Base-by-base conservation (phyloP, 2,329 filamentous ascomycete genomes). In the Ceratocystis cacaofunesta region DNA sequence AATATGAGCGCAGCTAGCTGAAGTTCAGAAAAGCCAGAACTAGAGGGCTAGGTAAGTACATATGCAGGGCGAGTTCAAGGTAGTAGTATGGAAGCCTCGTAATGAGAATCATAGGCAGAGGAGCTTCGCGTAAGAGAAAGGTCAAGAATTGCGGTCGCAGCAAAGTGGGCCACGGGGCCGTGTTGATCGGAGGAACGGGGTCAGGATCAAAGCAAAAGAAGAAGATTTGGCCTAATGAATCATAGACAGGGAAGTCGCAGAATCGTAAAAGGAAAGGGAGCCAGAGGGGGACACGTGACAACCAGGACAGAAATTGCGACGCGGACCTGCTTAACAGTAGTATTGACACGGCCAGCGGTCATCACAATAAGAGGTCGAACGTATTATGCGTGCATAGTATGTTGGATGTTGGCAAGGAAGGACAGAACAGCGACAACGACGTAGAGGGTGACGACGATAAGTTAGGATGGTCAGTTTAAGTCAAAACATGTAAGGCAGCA, bases 101-200 rank as follows among this genome's bases (percentile, higher is more conserved):
- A 58, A 58, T 58, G 8, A 36, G 30, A 58, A 32, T 36, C 55
- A 36, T 19, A 58, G 30, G 55, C 12, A 30, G 30, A 58, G 15
- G 55, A 58, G 55, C 30, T 58, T 58, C 17, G 55, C 55, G 55
- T 58, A 58, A 57, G 30, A 58, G 30, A 19, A 30, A 36, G 55
- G 25, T 36, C 15, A 58, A 32, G 6, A n/a, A 58, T 30, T 41
- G 17, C 30, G 55, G 55, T 58, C 17, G 55, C 55, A 58, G 55
- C 48, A 58, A 58, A 19, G 28, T 30, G 7, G 55, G 12, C 55
- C 55, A 58, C 55, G 55, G 55, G 55, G 55, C 55, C 28, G 55
- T 36, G 55, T 36, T 41, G 22, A 58, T 58, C 28, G 55, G 28
- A 32, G 55, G 55, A 30, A 36, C 55, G 28, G 55, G 10, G n/a